Percentiles rank a stretch among this genome's conserved stretches.
These are phyloP conservation scores for Calonectria fujianensis DNA, from an alignment of 2,329 filamentous ascomycete species.

Conservation along the genomic window DNA sequence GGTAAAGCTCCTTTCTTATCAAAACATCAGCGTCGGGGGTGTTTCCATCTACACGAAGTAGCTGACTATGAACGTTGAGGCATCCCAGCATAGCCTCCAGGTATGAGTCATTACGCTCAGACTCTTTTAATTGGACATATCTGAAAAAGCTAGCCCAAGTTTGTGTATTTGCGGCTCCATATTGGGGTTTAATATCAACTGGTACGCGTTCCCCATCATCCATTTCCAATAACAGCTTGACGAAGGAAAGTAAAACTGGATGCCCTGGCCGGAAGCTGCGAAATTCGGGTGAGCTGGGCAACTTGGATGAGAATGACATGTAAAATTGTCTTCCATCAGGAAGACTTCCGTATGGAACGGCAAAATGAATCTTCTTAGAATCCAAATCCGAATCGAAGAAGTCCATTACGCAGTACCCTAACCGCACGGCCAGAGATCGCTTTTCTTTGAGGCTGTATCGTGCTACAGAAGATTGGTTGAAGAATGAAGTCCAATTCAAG, in stretches of 20 bases:
- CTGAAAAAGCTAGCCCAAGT: neutral
- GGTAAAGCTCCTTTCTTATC: neutral
- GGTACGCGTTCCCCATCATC: neutral
- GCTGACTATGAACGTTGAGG: neutral
- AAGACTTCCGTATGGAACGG: neutral
- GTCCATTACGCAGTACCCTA: neutral
- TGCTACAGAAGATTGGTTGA: neutral
- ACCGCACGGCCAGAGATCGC: neutral
- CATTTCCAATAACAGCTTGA: neutral
- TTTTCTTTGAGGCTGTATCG: slow-evolving; percentile 5
- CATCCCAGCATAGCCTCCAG: neutral
- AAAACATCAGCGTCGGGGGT: neutral
- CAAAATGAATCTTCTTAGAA: neutral
- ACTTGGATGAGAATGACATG: neutral
- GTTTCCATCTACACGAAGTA: neutral
- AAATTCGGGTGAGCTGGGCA: neutral
- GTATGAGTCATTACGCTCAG: neutral
- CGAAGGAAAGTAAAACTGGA: neutral
- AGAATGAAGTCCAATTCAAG: neutral
- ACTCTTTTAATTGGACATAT: neutral
- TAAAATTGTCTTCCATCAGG: neutral
- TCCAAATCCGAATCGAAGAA: neutral
- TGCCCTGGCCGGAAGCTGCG: neutral
- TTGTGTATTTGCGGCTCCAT: neutral
- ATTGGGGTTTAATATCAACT: neutral